phyloP scores from a whole-genome alignment of 768 basidiomycete species.

The Jaapia argillacea region DNA sequence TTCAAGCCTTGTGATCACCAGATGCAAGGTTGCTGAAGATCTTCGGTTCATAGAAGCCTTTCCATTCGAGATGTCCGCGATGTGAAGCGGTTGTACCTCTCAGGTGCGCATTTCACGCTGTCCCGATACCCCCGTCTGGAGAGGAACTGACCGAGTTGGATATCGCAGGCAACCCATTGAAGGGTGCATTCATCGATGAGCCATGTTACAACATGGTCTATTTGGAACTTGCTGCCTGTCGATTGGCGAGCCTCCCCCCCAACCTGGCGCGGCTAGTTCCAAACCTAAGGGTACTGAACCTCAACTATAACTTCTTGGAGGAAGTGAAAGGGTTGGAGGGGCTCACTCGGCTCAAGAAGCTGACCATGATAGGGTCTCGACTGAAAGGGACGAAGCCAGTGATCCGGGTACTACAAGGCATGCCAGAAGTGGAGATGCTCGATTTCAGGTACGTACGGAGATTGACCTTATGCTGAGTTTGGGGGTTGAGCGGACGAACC shows the following conservation, averaged over 20 bases:
- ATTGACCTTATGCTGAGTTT: background rate
- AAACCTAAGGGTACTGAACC: constrained; percentile 84
- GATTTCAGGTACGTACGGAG: constrained; percentile 68
- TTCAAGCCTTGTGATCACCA: background rate
- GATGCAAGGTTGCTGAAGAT: background rate
- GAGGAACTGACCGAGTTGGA: background rate
- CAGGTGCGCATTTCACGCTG: constrained; percentile 46
- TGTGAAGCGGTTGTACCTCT: constrained; percentile 90
- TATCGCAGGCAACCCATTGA: constrained; percentile 59
- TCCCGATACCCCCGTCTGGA: background rate
- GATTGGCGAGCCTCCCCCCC: constrained; percentile 64
- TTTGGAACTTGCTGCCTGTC: constrained; percentile 85
- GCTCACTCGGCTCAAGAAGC: constrained; percentile 65
- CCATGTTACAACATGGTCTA: constrained; percentile 87
- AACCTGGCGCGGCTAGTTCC: constrained; percentile 59
- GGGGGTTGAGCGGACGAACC: no score
- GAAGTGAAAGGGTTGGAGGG: constrained; percentile 59
- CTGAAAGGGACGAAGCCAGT: constrained; percentile 66
- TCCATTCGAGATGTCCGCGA: constrained; percentile 69
- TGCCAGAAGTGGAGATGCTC: constrained; percentile 78
- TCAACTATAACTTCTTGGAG: constrained; percentile 95
- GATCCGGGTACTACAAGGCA: constrained; percentile 57
- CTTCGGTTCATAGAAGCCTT: constrained; percentile 19
- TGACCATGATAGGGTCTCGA: constrained; percentile 80
- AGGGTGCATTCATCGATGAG: constrained; percentile 48